Percentiles rank a stretch among this genome's conserved stretches.
phyloP scores from a whole-genome alignment of 805 yeast species.

The Ogataea pini region DNA sequence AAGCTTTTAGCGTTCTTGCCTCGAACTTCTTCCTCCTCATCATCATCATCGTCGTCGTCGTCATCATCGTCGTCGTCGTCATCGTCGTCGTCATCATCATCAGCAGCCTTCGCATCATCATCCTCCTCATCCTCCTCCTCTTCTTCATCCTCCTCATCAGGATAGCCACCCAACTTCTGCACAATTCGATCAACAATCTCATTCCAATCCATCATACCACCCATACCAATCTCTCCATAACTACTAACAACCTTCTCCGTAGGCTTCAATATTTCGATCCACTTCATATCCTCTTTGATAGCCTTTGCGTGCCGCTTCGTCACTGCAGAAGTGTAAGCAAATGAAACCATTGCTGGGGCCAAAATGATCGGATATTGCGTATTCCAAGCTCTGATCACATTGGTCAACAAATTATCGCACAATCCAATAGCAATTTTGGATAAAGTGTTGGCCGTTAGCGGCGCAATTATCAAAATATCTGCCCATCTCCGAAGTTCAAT shows the following conservation, averaged over 20 bases:
- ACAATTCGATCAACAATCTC: conserved; percentile 58
- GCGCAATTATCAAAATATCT: conserved; percentile 55
- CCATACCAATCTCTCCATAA: conserved; percentile 64
- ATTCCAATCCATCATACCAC: conserved; percentile 70
- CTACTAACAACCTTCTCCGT: conserved; percentile 57
- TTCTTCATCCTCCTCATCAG: conserved; percentile 54
- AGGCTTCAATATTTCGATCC: conserved; percentile 61
- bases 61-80: conserved; percentile 21
- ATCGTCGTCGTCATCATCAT: conserved; percentile 30
- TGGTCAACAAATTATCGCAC: conserved; percentile 59
- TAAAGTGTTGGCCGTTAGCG: conserved; percentile 58
- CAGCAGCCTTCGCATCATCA: conserved; percentile 31
- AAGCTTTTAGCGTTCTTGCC: conserved; percentile 1
- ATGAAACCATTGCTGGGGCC: conserved; percentile 63
- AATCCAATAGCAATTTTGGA: conserved; percentile 57
- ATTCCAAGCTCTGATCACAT: conserved; percentile 63
- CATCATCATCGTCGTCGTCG: conserved; percentile 24
- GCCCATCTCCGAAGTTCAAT: conserved; percentile 65
- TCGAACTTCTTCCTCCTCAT: conserved; percentile 14
- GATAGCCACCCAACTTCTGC: conserved; percentile 51
- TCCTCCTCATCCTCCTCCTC: conserved; percentile 44
- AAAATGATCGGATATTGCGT: conserved; percentile 55
- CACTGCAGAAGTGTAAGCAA: conserved; percentile 57
- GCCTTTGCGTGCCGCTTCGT: conserved; percentile 55
- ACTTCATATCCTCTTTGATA: conserved; percentile 60